These are phyloP conservation scores for Microdochium trichocladiopsis DNA, from an alignment of 2,329 filamentous ascomycete species.

Conservation along the genomic window DNA sequence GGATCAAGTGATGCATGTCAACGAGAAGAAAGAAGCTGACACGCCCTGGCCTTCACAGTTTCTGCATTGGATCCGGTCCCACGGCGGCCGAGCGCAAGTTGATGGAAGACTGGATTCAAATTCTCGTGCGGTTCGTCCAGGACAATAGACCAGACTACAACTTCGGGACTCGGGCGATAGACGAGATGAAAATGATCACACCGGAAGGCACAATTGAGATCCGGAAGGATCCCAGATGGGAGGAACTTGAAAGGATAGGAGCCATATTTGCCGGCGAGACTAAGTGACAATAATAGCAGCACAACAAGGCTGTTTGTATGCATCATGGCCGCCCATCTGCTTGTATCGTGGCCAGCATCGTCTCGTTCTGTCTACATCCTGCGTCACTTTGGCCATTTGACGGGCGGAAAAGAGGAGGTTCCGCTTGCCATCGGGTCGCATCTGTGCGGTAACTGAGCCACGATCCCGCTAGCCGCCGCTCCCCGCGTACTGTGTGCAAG, in stretches of 20 bases:
- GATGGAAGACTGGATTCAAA: conserved; percentile 29
- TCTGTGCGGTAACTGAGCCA: no score
- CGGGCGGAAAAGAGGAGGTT: no score
- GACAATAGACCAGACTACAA: conserved; percentile 14
- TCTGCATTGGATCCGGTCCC: conserved; percentile 29
- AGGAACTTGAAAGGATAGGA: conserved; percentile 18
- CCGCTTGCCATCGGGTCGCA: no score
- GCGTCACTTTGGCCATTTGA: no score
- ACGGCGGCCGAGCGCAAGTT: conserved; percentile 21
- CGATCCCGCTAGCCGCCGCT: no score
- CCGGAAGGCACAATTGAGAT: conserved; percentile 22
- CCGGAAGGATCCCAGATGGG: conserved; percentile 25
- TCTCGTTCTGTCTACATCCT: no score
- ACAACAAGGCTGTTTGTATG: no score
- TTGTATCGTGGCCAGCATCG: no score
- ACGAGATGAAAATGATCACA: conserved; percentile 28
- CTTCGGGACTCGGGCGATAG: conserved; percentile 23
- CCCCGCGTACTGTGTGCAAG: no score
- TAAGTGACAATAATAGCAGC: no score
- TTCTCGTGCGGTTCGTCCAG: conserved; percentile 28
- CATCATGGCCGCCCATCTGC: no score
- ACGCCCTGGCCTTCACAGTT: conserved; percentile 11
- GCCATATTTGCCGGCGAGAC: conserved; percentile 15
- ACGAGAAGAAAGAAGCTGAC: no score
- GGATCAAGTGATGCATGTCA: neutral